Base-by-base conservation (phyloP, 371 early-diverging fungal genomes). In the Apophysomyces ossiformis region DNA sequence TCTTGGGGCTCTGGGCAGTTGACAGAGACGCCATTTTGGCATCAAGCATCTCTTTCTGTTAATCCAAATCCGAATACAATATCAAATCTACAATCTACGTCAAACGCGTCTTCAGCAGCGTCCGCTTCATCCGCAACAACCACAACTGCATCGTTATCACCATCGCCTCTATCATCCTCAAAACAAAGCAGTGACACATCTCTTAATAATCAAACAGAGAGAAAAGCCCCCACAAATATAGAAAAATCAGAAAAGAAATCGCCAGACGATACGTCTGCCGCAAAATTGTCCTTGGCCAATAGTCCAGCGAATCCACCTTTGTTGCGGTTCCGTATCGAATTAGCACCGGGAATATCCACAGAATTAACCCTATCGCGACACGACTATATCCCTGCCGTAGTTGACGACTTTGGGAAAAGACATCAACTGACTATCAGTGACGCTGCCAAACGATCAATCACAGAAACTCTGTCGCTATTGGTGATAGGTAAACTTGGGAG, bases 11-110 rank as follows among this genome's bases (percentile, higher is more conserved):
- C 73, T n/a, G 50, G 39, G 9, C 32, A 70, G 39, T 59, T 81
- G 18, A 60, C 69, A 1, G 66, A 68, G 4, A 72, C 72, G 2
- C 82, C 79, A 1, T 81, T 81, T 64, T 81, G 82, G 82, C 68
- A 74, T 35, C 64, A 67, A 39, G 62, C 71, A 21, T 46, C 59
- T 26, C 9, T 54, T 18, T 61, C 67, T 32, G 18, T 54, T n/a
- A 13, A 46, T 18, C 1, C 63, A 0, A 35, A 58, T 41, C 1
- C 41, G 41, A 41, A 41, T 26, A 13, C 41, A 41, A 4, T 5
- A 8, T 41, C 41, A 11, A 47, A n/a, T 1, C 5, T 16, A 9
- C 7, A 47, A 47, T 47, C 21, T 7, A 7, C 47, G 47, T 26
- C 32, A 26, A 26, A 26, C 32, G 32, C 32, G 1, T 26, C 32